Percentiles rank a stretch among this genome's conserved stretches.
phyloP scores from a whole-genome alignment of 23 red algal species.

The Porphyridium purpureum region DNA sequence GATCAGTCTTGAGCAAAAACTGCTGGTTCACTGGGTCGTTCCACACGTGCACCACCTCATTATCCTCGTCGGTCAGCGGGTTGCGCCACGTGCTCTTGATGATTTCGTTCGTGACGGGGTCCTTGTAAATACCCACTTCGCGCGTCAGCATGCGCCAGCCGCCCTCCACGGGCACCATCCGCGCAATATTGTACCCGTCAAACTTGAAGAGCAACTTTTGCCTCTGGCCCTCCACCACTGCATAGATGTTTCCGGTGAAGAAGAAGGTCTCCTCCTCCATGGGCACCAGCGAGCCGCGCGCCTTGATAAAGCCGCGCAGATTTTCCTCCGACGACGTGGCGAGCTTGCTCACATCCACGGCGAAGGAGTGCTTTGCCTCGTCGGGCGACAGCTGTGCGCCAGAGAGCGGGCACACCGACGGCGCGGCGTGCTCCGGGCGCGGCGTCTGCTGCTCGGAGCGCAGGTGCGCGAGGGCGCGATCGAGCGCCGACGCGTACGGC shows the following conservation, averaged over 20 bases:
- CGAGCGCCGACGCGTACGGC: too few relatives aligned
- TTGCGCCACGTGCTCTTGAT: slow-evolving; percentile 55
- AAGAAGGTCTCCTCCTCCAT: slow-evolving; percentile 67
- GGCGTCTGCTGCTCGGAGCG: too few relatives aligned
- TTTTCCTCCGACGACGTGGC: slow-evolving; percentile 18
- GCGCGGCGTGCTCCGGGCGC: too few relatives aligned
- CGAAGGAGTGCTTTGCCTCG: too few relatives aligned
- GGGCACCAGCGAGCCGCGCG: slow-evolving; percentile 55
- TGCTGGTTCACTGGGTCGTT: slow-evolving; percentile 95
- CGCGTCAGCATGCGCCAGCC: slow-evolving; percentile 86
- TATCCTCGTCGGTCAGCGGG: slow-evolving; percentile 35
- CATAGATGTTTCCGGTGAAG: slow-evolving; percentile 76
- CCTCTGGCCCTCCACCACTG: slow-evolving; percentile 21
- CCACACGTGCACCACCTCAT: slow-evolving; percentile 63
- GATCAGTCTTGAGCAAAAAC: slow-evolving; percentile 28
- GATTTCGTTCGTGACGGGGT: slow-evolving; percentile 41
- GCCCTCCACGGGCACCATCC: slow-evolving; percentile 62
- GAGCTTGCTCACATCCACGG: slow-evolving; percentile 23
- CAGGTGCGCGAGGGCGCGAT: too few relatives aligned
- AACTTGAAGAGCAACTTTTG: slow-evolving; percentile 51
- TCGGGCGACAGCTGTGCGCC: too few relatives aligned
- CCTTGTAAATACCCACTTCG: slow-evolving; percentile 71
- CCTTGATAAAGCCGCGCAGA: slow-evolving; percentile 81
- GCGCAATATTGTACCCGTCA: slow-evolving; percentile 87
- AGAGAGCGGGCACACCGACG: too few relatives aligned